These are phyloP conservation scores for Eruca vesicaria DNA, from an alignment of 441 rosid species.

Conservation along the genomic window DNA sequence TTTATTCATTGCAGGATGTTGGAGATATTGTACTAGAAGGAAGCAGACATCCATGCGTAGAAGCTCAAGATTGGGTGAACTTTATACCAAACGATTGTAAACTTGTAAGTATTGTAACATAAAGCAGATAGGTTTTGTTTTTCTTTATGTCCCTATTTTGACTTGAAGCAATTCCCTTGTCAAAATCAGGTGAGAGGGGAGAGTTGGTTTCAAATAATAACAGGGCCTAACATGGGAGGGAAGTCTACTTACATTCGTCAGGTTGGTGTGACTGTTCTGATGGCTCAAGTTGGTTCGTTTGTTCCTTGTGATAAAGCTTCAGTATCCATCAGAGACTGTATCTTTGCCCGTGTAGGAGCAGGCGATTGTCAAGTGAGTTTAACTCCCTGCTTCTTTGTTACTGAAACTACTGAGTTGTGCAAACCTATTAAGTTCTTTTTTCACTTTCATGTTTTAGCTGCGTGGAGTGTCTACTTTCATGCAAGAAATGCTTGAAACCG, in stretches of 20 bases:
- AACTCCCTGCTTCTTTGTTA: constrained; percentile 1
- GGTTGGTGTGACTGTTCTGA: constrained; percentile 93
- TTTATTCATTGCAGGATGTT: constrained; percentile 52
- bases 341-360: constrained; percentile 99
- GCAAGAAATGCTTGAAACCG: constrained; percentile 78
- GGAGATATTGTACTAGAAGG: constrained; percentile 92
- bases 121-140: constrained; percentile 6
- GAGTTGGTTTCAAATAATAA: constrained; percentile 98
- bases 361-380: constrained; percentile 97
- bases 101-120: constrained; percentile 60
- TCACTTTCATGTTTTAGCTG: constrained; percentile 45
- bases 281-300: constrained; percentile 99
- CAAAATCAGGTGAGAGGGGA: constrained; percentile 70
- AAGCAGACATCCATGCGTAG: constrained; percentile 98
- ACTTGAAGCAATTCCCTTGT: constrained; percentile 19
- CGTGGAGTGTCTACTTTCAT: constrained; percentile 68
- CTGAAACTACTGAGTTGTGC: background rate
- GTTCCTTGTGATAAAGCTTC: constrained; percentile 95
- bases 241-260: constrained; percentile 98
- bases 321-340: constrained; percentile 93
- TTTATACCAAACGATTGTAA: constrained; percentile 97
- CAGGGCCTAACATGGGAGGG: constrained; percentile 99
- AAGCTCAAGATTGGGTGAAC: constrained; percentile 99
- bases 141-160: constrained; percentile 8
- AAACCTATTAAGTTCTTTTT: constrained; percentile 12